These are phyloP conservation scores for Waitea zeae DNA, from an alignment of 1,284 basidiomycete species.

Conservation along the genomic window DNA sequence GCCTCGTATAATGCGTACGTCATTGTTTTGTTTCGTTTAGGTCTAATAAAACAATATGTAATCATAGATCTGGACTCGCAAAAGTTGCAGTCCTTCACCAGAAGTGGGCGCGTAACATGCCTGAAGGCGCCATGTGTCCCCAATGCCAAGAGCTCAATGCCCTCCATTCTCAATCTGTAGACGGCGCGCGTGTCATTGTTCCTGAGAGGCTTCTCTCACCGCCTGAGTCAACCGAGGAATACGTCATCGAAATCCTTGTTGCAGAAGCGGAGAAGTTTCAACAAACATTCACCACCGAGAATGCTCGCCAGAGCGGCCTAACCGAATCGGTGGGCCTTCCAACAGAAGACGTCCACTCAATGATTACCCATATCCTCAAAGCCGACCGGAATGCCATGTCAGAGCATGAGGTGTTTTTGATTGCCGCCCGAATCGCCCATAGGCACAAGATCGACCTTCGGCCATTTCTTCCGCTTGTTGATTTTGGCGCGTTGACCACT, in stretches of 20 bases:
- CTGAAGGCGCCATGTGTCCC: constrained; percentile 36
- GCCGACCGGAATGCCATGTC: constrained; percentile 32
- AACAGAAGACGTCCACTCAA: constrained; percentile 19
- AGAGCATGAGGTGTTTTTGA: constrained; percentile 37
- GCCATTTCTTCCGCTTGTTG: constrained; percentile 28
- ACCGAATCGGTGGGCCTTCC: too few species aligned
- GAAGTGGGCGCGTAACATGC: constrained; percentile 36
- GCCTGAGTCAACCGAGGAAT: constrained; percentile 23
- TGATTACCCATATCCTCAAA: constrained; percentile 25
- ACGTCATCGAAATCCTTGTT: constrained; percentile 34
- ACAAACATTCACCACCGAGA: constrained; percentile 15
- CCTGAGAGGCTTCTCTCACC: constrained; percentile 31
- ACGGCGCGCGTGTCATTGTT: constrained; percentile 39
- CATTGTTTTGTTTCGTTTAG: neutral
- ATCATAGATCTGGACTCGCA: constrained; percentile 29
- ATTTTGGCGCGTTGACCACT: constrained; percentile 33
- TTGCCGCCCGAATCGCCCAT: constrained; percentile 25
- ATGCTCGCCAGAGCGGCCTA: neutral
- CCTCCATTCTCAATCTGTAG: constrained; percentile 46
- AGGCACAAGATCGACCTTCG: constrained; percentile 24
- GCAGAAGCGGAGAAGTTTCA: constrained; percentile 27
- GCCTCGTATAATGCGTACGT: constrained; percentile 42
- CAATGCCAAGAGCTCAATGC: constrained; percentile 56
- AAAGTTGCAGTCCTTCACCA: constrained; percentile 34
- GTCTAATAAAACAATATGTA: constrained; percentile 1